phyloP scores from a whole-genome alignment of 164 flowering plant genomes.

The Stephania yunnanensis region DNA sequence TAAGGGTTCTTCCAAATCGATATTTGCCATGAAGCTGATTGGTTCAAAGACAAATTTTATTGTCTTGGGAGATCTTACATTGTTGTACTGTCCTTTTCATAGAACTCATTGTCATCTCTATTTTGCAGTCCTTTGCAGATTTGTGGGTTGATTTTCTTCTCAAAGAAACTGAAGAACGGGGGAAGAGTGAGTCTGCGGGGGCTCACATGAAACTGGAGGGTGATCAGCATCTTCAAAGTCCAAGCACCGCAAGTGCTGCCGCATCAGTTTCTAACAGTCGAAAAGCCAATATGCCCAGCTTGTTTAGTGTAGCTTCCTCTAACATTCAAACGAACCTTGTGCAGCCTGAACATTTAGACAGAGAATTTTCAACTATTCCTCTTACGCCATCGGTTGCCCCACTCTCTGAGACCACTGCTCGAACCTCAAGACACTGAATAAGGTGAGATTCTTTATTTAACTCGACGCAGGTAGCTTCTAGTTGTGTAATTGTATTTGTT shows the following conservation, averaged over 20 bases:
- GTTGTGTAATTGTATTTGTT: background rate
- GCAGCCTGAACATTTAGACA: slow-evolving; percentile 41
- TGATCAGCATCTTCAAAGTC: slow-evolving; percentile 21
- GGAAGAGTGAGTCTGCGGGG: slow-evolving; percentile 46
- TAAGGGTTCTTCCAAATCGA: too few species aligned
- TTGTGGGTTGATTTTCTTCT: slow-evolving; percentile 99
- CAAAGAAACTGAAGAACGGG: slow-evolving; percentile 85
- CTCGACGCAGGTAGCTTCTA: background rate
- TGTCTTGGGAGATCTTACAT: background rate
- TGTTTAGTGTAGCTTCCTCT: slow-evolving; percentile 17
- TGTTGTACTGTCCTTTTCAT: background rate
- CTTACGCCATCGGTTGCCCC: slow-evolving; percentile 37
- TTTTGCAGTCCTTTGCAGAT: slow-evolving; percentile 87
- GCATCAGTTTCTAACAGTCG: slow-evolving; percentile 19
- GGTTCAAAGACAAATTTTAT: background rate
- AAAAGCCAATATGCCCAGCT: slow-evolving; percentile 18
- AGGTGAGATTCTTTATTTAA: slow-evolving; percentile 20
- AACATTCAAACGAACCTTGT: slow-evolving; percentile 22
- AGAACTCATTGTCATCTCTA: background rate
- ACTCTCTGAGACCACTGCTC: slow-evolving; percentile 37
- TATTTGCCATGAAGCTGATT: background rate
- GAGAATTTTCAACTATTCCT: slow-evolving; percentile 80
- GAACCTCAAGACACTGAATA: slow-evolving; percentile 36
- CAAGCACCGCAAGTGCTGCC: slow-evolving; percentile 15
- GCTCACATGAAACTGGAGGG: slow-evolving; percentile 21